Percentiles rank a stretch among this genome's conserved stretches.
These are phyloP conservation scores for Macadamia integrifolia DNA, from an alignment of 164 flowering plant genomes.

Conservation along the genomic window DNA sequence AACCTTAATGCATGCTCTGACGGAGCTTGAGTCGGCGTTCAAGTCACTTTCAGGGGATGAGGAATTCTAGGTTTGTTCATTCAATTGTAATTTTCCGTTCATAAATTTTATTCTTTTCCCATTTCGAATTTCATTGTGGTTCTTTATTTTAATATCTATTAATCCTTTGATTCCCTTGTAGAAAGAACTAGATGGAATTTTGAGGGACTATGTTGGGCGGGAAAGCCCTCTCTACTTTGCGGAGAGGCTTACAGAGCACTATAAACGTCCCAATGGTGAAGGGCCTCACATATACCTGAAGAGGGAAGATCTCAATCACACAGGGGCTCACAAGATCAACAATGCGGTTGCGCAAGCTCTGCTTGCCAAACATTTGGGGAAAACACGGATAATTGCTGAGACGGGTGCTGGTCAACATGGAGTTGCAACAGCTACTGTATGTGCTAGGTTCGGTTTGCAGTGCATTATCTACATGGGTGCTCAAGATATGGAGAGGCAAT, in stretches of 20 bases:
- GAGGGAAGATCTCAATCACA: constrained; percentile 92
- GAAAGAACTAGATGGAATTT: constrained; percentile 70
- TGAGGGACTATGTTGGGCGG: constrained; percentile 89
- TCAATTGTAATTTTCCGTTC: too few relatives aligned
- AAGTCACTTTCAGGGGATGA: constrained; percentile 42
- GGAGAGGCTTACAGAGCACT: constrained; percentile 78
- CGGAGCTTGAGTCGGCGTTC: constrained; percentile 74
- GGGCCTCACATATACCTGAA: constrained; percentile 82
- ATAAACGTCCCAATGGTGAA: constrained; percentile 61
- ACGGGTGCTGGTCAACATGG: constrained; percentile 99
- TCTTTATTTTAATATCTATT: not conserved
- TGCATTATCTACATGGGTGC: constrained; percentile 95
- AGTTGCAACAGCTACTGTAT: constrained; percentile 94
- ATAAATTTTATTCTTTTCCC: too few relatives aligned
- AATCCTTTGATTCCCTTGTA: constrained; percentile 20
- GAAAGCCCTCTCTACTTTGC: constrained; percentile 88
- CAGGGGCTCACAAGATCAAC: constrained; percentile 95
- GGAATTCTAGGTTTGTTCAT: constrained; percentile 52
- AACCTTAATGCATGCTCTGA: constrained; percentile 69
- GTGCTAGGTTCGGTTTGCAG: constrained; percentile 86
- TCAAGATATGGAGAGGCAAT: constrained; percentile 92
- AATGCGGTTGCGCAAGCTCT: constrained; percentile 91
- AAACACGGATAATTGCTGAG: constrained; percentile 81
- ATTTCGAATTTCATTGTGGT: not conserved
- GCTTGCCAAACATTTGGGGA: constrained; percentile 85